phyloP scores from a whole-genome alignment of 2,329 filamentous ascomycete genomes.

The Setomelanomma holmii region DNA sequence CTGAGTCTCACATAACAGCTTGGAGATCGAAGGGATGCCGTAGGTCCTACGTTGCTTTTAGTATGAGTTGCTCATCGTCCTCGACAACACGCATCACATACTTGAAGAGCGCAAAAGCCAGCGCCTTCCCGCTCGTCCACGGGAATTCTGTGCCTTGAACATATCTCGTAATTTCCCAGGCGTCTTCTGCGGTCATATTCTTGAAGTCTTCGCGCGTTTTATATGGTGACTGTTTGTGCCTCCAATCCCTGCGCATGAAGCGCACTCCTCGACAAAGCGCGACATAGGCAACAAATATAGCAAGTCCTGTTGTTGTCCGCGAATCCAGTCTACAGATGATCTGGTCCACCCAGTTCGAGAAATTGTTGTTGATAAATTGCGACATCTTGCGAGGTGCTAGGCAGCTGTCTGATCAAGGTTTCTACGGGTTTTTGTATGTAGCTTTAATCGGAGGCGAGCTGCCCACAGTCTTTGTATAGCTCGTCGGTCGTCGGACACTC shows the following conservation, averaged over 20 bases:
- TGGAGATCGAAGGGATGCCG: slow-evolving; percentile 47
- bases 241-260: slow-evolving; percentile 47
- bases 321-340: background rate
- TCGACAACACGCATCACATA: slow-evolving; percentile 8
- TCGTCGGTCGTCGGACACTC: too few species aligned
- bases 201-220: slow-evolving; percentile 54
- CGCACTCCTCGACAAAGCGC: slow-evolving; percentile 47
- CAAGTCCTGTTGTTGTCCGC: slow-evolving; percentile 10
- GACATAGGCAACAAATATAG: slow-evolving; percentile 35
- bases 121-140: slow-evolving; percentile 56
- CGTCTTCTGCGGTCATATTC: slow-evolving; percentile 63
- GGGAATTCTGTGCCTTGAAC: slow-evolving; percentile 64
- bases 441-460: too few species aligned
- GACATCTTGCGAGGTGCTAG: background rate
- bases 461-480: too few species aligned
- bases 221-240: slow-evolving; percentile 54
- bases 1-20: slow-evolving; percentile 42
- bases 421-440: too few species aligned
- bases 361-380: background rate
- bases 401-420: too few species aligned
- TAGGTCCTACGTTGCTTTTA: slow-evolving; percentile 33
- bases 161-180: slow-evolving; percentile 57
- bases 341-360: background rate
- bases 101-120: slow-evolving; percentile 67
- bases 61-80: background rate